These are phyloP conservation scores for Candida insectalens DNA, from an alignment of 805 yeast genomes.

Conservation along the genomic window DNA sequence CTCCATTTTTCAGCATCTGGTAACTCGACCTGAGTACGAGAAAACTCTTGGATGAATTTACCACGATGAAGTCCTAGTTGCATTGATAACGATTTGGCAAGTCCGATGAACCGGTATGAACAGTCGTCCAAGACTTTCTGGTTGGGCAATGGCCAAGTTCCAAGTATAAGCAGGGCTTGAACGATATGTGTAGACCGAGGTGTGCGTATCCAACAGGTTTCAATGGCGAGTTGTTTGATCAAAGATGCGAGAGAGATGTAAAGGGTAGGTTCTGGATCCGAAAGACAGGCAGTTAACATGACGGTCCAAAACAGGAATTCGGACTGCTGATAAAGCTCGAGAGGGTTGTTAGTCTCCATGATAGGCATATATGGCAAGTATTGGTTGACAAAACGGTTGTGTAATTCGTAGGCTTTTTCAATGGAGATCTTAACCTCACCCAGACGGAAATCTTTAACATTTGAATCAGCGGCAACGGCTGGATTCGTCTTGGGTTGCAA, in stretches of 20 bases:
- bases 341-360: conserved; percentile 57
- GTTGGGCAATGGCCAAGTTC: conserved; percentile 90
- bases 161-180: conserved; percentile 76
- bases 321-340: conserved; percentile 73
- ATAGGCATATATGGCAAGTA: conserved; percentile 77
- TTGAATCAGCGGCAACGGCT: conserved; percentile 13
- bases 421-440: conserved; percentile 68
- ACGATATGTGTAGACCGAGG: conserved; percentile 92
- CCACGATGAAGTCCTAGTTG: conserved; percentile 91
- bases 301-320: conserved; percentile 87
- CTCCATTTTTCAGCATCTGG: conserved; percentile 93
- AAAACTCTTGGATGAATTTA: conserved; percentile 81
- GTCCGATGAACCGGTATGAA: conserved; percentile 78
- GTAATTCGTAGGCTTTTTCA: conserved; percentile 62
- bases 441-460: conserved; percentile 54
- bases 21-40: conserved; percentile 78
- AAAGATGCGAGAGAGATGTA: conserved; percentile 68
- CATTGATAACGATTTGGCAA: conserved; percentile 75
- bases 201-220: conserved; percentile 87
- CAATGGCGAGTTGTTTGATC: conserved; percentile 80
- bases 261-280: conserved; percentile 80
- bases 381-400: conserved; percentile 53
- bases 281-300: conserved; percentile 72
- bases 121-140: conserved; percentile 89
- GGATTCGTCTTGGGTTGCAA: conserved; percentile 5